These are phyloP conservation scores for Cucurbita maxima DNA, from an alignment of 306 rosid species.

Conservation along the genomic window DNA sequence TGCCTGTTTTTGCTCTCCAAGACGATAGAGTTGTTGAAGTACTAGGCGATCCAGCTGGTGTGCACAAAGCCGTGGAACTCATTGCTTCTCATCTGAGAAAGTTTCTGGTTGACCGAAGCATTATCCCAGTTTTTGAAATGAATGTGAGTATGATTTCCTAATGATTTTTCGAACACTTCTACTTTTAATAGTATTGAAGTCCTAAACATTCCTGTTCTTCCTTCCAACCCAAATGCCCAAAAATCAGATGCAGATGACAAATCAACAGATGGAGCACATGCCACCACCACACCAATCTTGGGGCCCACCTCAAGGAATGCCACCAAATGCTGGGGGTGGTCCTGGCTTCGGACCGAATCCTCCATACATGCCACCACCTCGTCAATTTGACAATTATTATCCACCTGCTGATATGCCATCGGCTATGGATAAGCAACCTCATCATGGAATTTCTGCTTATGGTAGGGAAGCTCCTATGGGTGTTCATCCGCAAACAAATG, in stretches of 20 bases:
- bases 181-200: neutral
- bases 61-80: conserved; percentile 81
- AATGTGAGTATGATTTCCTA: conserved; percentile 31
- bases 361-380: conserved; percentile 79
- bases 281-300: conserved; percentile 81
- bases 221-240: neutral
- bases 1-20: conserved; percentile 82
- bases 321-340: conserved; percentile 71
- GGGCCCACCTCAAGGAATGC: conserved; percentile 81
- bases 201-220: neutral
- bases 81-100: conserved; percentile 87
- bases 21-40: conserved; percentile 97
- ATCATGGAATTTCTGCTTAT: conserved; percentile 92
- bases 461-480: conserved; percentile 75
- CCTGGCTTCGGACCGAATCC: conserved; percentile 69
- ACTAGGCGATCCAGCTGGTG: conserved; percentile 65
- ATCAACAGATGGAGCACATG: conserved; percentile 42
- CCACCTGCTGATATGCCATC: conserved; percentile 60
- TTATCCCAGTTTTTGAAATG: conserved; percentile 79
- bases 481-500: conserved; percentile 47
- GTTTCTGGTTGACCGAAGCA: conserved; percentile 80
- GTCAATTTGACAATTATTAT: conserved; percentile 69
- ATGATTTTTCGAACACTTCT: neutral
- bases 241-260: conserved; percentile 71
- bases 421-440: conserved; percentile 77